These are phyloP conservation scores for Auricularia sp. DNA, from an alignment of 768 basidiomycete species.

Conservation along the genomic window DNA sequence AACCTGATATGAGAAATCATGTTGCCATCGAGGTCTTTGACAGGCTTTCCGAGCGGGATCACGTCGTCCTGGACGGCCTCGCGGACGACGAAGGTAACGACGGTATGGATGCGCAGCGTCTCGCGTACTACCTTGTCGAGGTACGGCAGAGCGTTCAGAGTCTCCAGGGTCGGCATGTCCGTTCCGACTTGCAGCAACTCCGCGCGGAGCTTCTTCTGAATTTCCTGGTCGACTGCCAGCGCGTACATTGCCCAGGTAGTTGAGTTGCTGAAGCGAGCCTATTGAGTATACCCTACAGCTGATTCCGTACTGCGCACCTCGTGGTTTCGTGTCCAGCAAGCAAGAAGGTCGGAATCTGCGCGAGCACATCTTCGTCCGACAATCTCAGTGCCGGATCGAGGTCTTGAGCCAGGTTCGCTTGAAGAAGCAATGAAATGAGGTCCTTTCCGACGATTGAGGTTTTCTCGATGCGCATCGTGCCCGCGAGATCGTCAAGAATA, in stretches of 20 bases:
- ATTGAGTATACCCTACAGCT: too few species aligned
- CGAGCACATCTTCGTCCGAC: slow-evolving; percentile 21
- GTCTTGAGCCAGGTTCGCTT: slow-evolving; percentile 23
- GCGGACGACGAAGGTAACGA: slow-evolving; percentile 35
- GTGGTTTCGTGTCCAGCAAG: neutral
- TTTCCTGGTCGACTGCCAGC: slow-evolving; percentile 34
- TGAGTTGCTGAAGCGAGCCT: neutral
- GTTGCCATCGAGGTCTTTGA: slow-evolving; percentile 15
- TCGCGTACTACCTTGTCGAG: slow-evolving; percentile 57
- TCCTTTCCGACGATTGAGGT: slow-evolving; percentile 13
- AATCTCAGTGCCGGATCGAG: slow-evolving; percentile 13
- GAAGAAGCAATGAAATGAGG: slow-evolving; percentile 19
- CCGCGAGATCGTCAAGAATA: neutral
- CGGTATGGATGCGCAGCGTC: slow-evolving; percentile 42
- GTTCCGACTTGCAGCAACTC: slow-evolving; percentile 11
- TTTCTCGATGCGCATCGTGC: neutral
- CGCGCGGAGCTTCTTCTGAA: slow-evolving; percentile 26
- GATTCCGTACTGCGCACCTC: too few species aligned
- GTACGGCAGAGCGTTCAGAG: slow-evolving; percentile 35
- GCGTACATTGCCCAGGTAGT: slow-evolving; percentile 52
- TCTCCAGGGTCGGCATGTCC: slow-evolving; percentile 12
- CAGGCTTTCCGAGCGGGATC: slow-evolving; percentile 37
- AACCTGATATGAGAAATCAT: slow-evolving; percentile 9
- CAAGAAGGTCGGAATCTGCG: slow-evolving; percentile 8
- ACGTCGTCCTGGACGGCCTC: slow-evolving; percentile 30